Percentiles rank a stretch among this genome's conserved stretches.
Conservation (phyloP, 176 grass and related monocot genomes). For the Pharus latifolius region DNA sequence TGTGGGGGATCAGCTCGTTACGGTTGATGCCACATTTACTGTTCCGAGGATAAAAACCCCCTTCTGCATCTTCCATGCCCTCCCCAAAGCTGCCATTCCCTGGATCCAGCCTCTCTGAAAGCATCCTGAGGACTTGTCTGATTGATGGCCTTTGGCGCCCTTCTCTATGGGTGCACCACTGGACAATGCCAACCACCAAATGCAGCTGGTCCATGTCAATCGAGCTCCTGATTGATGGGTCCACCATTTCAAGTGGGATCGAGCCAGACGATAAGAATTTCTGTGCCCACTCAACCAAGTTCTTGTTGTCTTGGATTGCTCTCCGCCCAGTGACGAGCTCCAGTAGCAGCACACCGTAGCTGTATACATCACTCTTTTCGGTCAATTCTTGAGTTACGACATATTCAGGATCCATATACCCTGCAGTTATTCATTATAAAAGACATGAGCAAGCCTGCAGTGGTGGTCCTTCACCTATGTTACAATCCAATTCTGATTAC, state of each 20-base stretch:
- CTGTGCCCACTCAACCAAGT: conserved; percentile 84
- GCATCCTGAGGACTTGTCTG: conserved; percentile 80
- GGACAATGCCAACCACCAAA: conserved; percentile 48
- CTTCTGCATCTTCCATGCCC: conserved; percentile 42
- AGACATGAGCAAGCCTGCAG: background rate
- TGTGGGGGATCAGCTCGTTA: conserved; percentile 43
- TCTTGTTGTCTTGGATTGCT: conserved; percentile 79
- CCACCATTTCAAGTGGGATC: conserved; percentile 44
- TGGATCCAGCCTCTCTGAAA: conserved; percentile 65
- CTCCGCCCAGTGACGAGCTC: conserved; percentile 77
- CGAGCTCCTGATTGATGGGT: conserved; percentile 30
- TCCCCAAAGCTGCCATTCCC: conserved; percentile 52
- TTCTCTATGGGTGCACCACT: conserved; percentile 76
- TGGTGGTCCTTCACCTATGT: background rate
- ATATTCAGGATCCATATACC: conserved; percentile 99
- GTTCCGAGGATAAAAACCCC: conserved; percentile 26
- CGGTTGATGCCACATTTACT: conserved; percentile 23
- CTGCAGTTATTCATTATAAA: conserved; percentile 21
- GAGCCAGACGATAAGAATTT: conserved; percentile 42
- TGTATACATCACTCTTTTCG: conserved; percentile 98
- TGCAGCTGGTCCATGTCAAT: conserved; percentile 73
- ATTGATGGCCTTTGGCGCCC: conserved; percentile 73
- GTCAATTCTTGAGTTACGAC: conserved; percentile 89
- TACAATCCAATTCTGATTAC: background rate
- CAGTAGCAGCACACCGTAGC: conserved; percentile 79